phyloP scores from a whole-genome alignment of 192 early-diverging fungal genomes.

The Funneliformis geosporum region DNA sequence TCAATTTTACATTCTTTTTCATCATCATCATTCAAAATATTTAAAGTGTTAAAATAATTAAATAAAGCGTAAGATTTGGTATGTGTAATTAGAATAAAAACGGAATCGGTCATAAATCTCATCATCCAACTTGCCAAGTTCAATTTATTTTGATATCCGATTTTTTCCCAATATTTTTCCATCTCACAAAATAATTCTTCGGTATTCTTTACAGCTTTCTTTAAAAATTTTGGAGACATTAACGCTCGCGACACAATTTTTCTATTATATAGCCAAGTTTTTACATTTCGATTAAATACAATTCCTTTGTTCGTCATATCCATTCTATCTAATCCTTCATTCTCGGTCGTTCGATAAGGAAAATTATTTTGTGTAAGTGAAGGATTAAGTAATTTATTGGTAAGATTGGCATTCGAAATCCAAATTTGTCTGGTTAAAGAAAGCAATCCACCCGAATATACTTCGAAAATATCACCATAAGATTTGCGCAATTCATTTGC shows the following conservation, averaged over 20 bases:
- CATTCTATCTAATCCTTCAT: not conserved
- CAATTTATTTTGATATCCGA: not conserved
- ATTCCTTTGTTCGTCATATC: constrained; percentile 3
- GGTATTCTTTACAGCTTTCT: not conserved
- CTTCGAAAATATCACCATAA: constrained; percentile 21
- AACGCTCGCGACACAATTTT: not conserved
- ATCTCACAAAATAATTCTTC: constrained; percentile 1
- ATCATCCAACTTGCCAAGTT: constrained; percentile 1
- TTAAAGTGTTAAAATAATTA: not conserved
- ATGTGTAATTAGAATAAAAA: not conserved
- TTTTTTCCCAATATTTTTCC: not conserved
- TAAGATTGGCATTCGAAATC: constrained; percentile 18
- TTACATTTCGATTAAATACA: constrained; percentile 5
- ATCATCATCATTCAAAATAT: not conserved
- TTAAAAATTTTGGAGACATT: constrained; percentile 10
- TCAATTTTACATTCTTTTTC: not conserved
- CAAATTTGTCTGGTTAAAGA: not conserved
- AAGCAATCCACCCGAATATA: not conserved
- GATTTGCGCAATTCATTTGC: not conserved
- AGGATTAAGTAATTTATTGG: constrained; percentile 10
- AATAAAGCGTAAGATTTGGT: not conserved
- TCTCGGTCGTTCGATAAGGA: not conserved
- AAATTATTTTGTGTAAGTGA: constrained; percentile 9
- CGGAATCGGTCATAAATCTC: not conserved
- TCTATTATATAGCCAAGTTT: not conserved